Base-by-base conservation (phyloP, 441 rosid species). In the Mallotus repandus region DNA sequence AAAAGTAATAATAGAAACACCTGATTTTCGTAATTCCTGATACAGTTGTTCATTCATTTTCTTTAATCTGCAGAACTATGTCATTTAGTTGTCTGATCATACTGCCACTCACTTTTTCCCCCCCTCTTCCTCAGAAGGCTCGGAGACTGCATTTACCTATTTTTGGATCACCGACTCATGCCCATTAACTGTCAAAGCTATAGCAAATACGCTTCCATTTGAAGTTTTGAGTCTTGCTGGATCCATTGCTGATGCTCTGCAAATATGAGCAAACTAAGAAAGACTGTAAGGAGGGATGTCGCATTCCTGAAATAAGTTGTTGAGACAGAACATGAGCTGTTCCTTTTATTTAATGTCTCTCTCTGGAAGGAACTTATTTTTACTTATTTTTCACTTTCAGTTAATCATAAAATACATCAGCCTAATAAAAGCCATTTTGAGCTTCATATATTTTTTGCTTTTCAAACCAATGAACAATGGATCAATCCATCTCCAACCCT, bases 131-230 rank as follows among this genome's bases (percentile, higher is more conserved):
- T 22, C 9, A 49, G 80, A 70, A 78, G 94, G 88, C 63, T 25
- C 74, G 1, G 89, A 78, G 76, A 86, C 82, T 66, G 97, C 91
- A 46, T 93, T 96, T 76, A 74, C 87, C 56, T 84, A 87, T 86
- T 96, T 96, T 76, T 96, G 98, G 99, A 96, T 93, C 74, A 93
- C 99, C 1, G 97, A 96, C 77, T 96, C 98, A 50, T 96, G 99
- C 78, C 97, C 99, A 1, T 79, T 46, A 19, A 93, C 99, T 8
- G 99, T 91, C 71, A 87, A 91, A 65, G 87, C 97, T 66, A 81
- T 96, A 35, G 89, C 76, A 50, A 89, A 86, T 78, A 85, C 70
- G 68, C 84, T 94, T 81, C 99, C 98, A 66, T 96, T 96, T 19
- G 96, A 93, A 83, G 83, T 96, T 69, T 72, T 96, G 80, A 93